Percentiles rank a stretch among this genome's conserved stretches.
Conservation (phyloP, 78 protist genomes). For the Dictyostelium citrinum region DNA sequence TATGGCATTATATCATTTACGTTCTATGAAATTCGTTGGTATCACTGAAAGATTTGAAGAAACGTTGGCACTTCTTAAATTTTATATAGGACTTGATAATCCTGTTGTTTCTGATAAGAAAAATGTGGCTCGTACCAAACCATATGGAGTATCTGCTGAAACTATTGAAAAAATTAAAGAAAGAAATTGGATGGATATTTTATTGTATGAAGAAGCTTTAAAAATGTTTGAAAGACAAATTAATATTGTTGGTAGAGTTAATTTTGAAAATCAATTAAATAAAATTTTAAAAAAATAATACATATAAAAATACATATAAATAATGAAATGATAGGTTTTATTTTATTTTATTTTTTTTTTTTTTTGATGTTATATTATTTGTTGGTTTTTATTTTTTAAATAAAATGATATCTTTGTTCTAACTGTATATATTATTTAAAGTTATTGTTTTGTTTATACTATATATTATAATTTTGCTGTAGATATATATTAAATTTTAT, state of each 20-base stretch:
- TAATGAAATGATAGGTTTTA: neutral
- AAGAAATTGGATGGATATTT: slow-evolving; percentile 9
- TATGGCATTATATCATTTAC: neutral
- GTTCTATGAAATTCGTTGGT: slow-evolving; percentile 34
- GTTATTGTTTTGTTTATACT: too few relatives aligned
- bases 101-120: neutral
- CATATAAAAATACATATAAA: neutral
- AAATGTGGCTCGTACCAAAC: neutral
- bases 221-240: slow-evolving; percentile 48
- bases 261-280: neutral
- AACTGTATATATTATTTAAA: too few relatives aligned
- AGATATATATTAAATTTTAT: too few relatives aligned
- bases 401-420: too few relatives aligned
- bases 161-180: neutral
- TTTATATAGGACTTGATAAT: neutral
- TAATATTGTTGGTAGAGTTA: slow-evolving; percentile 36
- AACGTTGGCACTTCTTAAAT: slow-evolving; percentile 4
- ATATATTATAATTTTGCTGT: too few relatives aligned
- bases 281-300: neutral
- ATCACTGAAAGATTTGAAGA: slow-evolving; percentile 26
- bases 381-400: too few relatives aligned
- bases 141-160: neutral
- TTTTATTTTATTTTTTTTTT: too few relatives aligned
- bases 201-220: slow-evolving; percentile 14
- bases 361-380: too few relatives aligned